A percentile compares a stretch with the other conserved stretches of the same genome.
These are phyloP conservation scores for Corchorus capsularis DNA, from an alignment of 345 rosid species.

Conservation along the genomic window DNA sequence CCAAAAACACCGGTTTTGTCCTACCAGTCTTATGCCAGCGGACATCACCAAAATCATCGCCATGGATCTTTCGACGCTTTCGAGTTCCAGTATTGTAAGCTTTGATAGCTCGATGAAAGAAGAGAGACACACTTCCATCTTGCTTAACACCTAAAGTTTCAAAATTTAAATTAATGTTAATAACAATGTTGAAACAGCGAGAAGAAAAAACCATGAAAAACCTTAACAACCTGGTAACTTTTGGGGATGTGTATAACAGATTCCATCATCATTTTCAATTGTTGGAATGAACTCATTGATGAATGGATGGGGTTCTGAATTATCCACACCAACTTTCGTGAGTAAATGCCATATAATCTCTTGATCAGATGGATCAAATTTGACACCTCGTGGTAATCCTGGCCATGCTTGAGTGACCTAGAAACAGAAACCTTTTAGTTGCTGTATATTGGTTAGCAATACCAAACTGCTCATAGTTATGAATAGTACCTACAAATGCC, in stretches of 20 bases:
- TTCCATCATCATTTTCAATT: slow-evolving; percentile 80
- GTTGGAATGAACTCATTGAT: slow-evolving; percentile 82
- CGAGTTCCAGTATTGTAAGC: slow-evolving; percentile 91
- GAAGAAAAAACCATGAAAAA: slow-evolving; percentile 7
- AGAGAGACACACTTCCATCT: slow-evolving; percentile 78
- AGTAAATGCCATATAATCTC: slow-evolving; percentile 91
- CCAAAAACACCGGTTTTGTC: slow-evolving; percentile 76
- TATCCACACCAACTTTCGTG: slow-evolving; percentile 58
- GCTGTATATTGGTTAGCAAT: background rate
- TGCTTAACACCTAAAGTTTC: slow-evolving; percentile 63
- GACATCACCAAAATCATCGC: slow-evolving; percentile 75
- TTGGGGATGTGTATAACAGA: slow-evolving; percentile 96
- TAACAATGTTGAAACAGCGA: background rate
- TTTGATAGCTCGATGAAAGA: slow-evolving; percentile 85
- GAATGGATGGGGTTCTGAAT: slow-evolving; percentile 65
- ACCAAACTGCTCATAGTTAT: background rate
- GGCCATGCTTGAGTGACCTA: slow-evolving; percentile 91
- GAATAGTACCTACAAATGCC: background rate
- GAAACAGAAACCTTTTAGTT: slow-evolving; percentile 17
- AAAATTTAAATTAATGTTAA: slow-evolving; percentile 13
- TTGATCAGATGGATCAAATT: slow-evolving; percentile 93
- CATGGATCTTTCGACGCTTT: slow-evolving; percentile 89
- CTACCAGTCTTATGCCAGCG: slow-evolving; percentile 98
- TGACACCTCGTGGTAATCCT: slow-evolving; percentile 90
- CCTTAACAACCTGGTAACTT: slow-evolving; percentile 72